Evolutionary conservation across 2,329 filamentous ascomycete species (phyloP), one percentile per base, ranked within the genome.

Genomic region (Tolypocladium sp.): DNA sequence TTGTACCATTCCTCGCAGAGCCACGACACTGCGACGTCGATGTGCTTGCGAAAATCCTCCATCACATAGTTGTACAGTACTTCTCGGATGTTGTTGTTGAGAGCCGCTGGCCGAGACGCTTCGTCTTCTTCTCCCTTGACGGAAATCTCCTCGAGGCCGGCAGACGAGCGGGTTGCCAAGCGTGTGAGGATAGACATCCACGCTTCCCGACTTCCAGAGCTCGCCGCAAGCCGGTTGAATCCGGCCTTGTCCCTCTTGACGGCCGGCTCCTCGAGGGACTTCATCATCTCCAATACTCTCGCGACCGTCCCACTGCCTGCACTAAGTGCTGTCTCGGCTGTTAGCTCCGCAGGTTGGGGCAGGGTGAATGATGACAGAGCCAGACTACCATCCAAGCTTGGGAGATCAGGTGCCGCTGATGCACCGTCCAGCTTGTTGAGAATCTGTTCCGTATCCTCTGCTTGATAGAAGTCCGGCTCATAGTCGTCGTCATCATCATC

Each of bases 1-100:
- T 92, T 95, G 73, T 96, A 97, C 93, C 94, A 99, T 74, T 99
- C 94, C 72, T 99, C 94, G 66, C 89, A 96, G 20, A 99, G 81
- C 94, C 94, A 99, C 9, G 88, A 87, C 57, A 97, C 91, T 1
- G 92, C 93, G 27, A 94, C 84, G 65, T 95, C 92, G 63, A 97
- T 92, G 51, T 94, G 87, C 62, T 83, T 87, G 58, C 93, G 86
- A 75, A 96, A 99, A 70, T 97, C 93, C 63, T 95, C 91, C 63
- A 97, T 83, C 55, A 97, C 83, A 71, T 96, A 97, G 58, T 84
- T 82, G 73, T 92, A 94, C 2, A 99, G 77, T 9, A 85, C 81
- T 65, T 96, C 89, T 57, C 94, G 85, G 64, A 97, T 91, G 7
- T 82, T 82, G 67, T 89, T 82, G 65, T 82, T 82, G 33, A 92